These are phyloP conservation scores for Dothideomycetes sp. DNA, from an alignment of 2,329 filamentous ascomycete genomes.

Conservation along the genomic window DNA sequence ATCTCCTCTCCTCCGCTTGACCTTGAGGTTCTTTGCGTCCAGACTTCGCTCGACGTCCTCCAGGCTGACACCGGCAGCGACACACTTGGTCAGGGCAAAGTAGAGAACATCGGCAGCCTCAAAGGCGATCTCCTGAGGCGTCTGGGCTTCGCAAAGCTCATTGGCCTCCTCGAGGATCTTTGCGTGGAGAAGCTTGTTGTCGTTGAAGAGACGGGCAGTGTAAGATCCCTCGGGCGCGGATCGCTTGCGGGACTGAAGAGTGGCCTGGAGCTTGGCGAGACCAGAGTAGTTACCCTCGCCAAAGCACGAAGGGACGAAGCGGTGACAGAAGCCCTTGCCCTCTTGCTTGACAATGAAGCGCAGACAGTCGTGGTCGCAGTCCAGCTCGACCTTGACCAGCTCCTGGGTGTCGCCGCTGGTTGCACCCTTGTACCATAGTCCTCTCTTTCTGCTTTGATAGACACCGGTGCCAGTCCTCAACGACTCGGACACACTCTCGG, in stretches of 20 bases:
- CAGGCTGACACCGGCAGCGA: constrained; percentile 71
- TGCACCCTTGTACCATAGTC: constrained; percentile 92
- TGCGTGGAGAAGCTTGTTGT: constrained; percentile 76
- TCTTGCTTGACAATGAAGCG: constrained; percentile 84
- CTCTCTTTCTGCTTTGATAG: constrained; percentile 91
- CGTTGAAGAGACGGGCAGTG: constrained; percentile 83
- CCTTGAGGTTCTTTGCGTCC: constrained; percentile 89
- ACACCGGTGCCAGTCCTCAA: constrained; percentile 72
- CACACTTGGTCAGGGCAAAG: constrained; percentile 85
- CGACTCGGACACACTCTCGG: constrained; percentile 80
- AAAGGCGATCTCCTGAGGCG: constrained; percentile 75
- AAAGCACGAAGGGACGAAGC: constrained; percentile 87
- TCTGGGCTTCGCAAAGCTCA: constrained; percentile 79
- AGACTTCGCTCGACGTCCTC: constrained; percentile 87
- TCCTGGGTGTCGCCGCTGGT: constrained; percentile 91
- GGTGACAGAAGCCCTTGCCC: constrained; percentile 83
- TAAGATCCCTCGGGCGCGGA: constrained; percentile 86
- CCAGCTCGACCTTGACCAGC: constrained; percentile 69
- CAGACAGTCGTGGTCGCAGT: constrained; percentile 89
- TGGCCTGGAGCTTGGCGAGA: constrained; percentile 76
- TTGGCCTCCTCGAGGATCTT: constrained; percentile 99
- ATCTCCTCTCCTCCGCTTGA: constrained; percentile 85
- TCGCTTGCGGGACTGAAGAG: constrained; percentile 66
- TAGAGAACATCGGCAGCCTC: constrained; percentile 94
- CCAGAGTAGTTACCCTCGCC: constrained; percentile 59